Base-by-base conservation (phyloP, 2,329 filamentous ascomycete species). In the Alternaria novae-zelandiae region DNA sequence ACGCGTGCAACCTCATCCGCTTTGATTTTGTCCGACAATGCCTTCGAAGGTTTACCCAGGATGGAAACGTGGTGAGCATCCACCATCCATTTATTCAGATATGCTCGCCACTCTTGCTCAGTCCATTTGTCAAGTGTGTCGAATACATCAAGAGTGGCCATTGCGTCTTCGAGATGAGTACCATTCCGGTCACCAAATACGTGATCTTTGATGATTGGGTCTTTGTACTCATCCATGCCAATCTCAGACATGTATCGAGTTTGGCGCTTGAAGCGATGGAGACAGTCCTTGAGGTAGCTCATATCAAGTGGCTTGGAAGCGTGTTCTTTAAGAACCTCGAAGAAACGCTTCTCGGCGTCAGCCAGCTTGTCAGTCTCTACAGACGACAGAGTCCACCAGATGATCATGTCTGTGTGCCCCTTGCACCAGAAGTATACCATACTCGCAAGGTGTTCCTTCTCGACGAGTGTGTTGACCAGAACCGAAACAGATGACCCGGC, bases 401-500 rank as follows among this genome's bases (percentile, higher is more conserved):
- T 93, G 56, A 97, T 87, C 12, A 90, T 90, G 68, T 93, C 91
- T 3, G 94, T 93, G 53, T 94, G 88, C 25, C 89, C 87, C 67
- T 97, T 94, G 72, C 89, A 91, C 79, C 88, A 91, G 78, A 91
- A 94, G 53, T 90, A 89, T 11, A 98, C 89, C 7, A 90, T 92
- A 80, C 94, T 97, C 4, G 94, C 92, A 49, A 98, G 87, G 70
- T 97, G 92, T 79, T 98, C 95, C 72, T 91, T 93, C 77, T 99
- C 96, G 3, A 99, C 96, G 64, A 99, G 86, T 17, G 90, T 87
- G 70, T 98, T 98, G 75, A 98, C 95, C 6, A 99, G 84, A 1
- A 99, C 85, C 0, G 95, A 95, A 3, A 97, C 93, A 1, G 96
- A 97, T 0, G 96, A 98, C 6, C 94, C 96, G 66, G 93, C 93